Evolutionary conservation across 768 basidiomycete species (phyloP).

Genomic region (Phlegmacium glaucopus): DNA sequence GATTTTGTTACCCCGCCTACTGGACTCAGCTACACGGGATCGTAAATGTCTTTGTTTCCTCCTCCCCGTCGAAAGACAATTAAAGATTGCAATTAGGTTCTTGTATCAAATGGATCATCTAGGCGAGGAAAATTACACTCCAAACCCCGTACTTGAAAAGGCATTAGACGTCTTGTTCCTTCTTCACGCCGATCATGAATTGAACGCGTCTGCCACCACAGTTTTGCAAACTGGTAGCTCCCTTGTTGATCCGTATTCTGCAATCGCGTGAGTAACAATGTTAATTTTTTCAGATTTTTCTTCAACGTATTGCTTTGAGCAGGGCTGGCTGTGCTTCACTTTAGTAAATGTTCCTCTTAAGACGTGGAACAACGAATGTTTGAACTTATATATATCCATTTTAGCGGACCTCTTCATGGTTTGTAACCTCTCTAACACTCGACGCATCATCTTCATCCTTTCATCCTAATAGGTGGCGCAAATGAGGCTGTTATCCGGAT

Average conservation of each 20-base stretch:
- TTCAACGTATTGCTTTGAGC: not conserved
- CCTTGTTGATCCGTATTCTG: conserved; percentile 87
- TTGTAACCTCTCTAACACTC: conserved; percentile 6
- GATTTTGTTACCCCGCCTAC: conserved; percentile 84
- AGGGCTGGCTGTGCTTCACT: conserved; percentile 86
- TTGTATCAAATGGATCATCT: conserved; percentile 89
- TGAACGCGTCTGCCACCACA: conserved; percentile 84
- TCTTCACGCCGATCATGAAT: conserved; percentile 86
- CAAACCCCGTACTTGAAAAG: conserved; percentile 82
- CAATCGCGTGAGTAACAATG: conserved; percentile 56
- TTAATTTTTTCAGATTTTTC: not conserved
- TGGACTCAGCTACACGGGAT: conserved; percentile 80
- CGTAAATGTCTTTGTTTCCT: conserved; percentile 40
- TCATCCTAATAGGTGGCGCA: conserved; percentile 58
- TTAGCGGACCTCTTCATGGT: conserved; percentile 72
- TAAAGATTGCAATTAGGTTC: conserved; percentile 47
- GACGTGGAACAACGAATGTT: not conserved
- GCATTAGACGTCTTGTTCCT: conserved; percentile 88
- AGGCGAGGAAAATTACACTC: conserved; percentile 66
- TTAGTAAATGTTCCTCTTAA: conserved; percentile 55
- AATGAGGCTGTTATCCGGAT: conserved; percentile 95
- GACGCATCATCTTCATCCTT: conserved; percentile 3
- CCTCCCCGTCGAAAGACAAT: not conserved
- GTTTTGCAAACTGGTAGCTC: conserved; percentile 88
- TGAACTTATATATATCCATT: not conserved